Evolutionary conservation across 495 filamentous ascomycete genomes (phyloP), one percentile per base, ranked within the genome.

Genomic region (Darksidea phi): DNA sequence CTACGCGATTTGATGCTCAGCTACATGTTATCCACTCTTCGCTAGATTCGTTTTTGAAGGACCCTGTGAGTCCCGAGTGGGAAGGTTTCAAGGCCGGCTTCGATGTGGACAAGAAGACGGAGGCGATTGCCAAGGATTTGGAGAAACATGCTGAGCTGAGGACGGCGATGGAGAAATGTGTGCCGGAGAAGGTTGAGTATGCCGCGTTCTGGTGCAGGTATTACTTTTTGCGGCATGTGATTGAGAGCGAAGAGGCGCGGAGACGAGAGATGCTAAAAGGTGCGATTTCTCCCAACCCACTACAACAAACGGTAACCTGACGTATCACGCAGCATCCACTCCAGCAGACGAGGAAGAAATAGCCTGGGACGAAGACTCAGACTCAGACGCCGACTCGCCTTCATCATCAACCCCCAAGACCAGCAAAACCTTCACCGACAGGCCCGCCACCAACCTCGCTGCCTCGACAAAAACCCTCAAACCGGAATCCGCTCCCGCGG

Each of bases 201-300:
- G 82, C 76, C 13, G 83, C 86, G 46, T 99, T 97, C 73, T 99
- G 95, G 95, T 86, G 81, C 65, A 81, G 94, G 37, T 99, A 99
- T 72, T 97, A 97, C 67, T 99, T 97, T 78, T 77, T 97, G 60
- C 79, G 95, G 66, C 86, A 95, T 63, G 90, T 95, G 21, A 87
- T 99, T 61, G 94, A 97, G 76, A 91, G 86, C n/a, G 91, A 96
- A 57, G 94, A 99, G 80, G 85, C 88, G 68, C 84, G 91, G 76
- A 79, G 94, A 72, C 85, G 87, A 70, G 94, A 97, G 71, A 76
- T 99, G 61, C 76, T 99, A 46, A 96, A 95, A 75, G 94, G 94
- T 96, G 79, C 64, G 78, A 70, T 13, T 32, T 26, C 21, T 23
- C 5, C 24, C 17, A 17, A 12, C 32, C 46, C 12, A 15, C 20